Evolutionary conservation across 2,329 filamentous ascomycete species (phyloP), one percentile per base, ranked within the genome.

Genomic region (Herpotrichia juniperi): DNA sequence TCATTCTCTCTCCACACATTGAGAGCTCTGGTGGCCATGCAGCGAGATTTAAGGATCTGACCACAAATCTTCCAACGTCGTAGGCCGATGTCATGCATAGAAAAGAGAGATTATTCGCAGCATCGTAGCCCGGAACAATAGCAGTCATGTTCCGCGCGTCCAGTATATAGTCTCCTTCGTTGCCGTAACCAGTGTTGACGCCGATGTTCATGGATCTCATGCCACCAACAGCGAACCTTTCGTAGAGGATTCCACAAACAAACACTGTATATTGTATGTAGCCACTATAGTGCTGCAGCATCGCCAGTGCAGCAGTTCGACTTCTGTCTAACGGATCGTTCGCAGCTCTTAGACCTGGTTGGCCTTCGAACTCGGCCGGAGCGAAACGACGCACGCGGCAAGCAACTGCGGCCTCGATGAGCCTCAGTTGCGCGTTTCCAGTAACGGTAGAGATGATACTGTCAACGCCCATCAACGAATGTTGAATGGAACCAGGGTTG

Each of bases 301-400:
- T 77, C 1, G 78, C 75, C 5, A 87, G 75, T 1, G 86, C 86
- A n/a, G 78, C 76, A 10, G 77, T 75, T 19, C 82, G 83, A 17
- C 81, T 82, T 40, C 83, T 83, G 67, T 90, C 86, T 21, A 90
- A 74, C 2, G 84, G 80, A 51, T 88, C 86, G 49, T 78, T 74
- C 4, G 76, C 63, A 1, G 82, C 79, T 43, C 87, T 79, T 39
- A 82, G 78, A 16, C 74, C 72, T 14, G 88, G 77, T 26, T 78
- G 77, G 1, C 89, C 89, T 74, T 91, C 87, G 61, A 91, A 92
- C 62, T 91, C 89, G 6, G 88, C 87, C 1, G 89, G 88, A 3
- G 90, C 85, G 64, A 92, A 92, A 30, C 84, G 81, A 14, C 83
- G 81, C 1, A 92, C 88, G 16, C 83, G 79, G 16, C 82, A 83